Evolutionary conservation across 805 yeast species (phyloP).

Genomic region (Wickerhamiella spandovensis): DNA sequence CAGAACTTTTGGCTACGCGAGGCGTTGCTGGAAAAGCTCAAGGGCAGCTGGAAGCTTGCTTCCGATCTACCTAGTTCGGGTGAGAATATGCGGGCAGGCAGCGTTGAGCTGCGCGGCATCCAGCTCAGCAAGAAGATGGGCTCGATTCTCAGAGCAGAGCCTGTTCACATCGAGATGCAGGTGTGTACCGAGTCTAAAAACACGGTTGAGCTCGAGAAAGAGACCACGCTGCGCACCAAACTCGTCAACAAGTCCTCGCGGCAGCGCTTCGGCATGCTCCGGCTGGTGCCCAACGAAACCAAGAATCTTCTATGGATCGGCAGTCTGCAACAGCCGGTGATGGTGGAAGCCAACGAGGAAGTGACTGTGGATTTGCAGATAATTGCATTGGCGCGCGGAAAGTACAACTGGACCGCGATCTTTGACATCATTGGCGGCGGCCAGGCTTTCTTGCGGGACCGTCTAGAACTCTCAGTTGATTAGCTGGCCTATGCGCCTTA

Average conservation of each 20-base stretch:
- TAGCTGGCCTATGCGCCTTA: too few species aligned
- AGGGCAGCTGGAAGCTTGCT: slow-evolving; percentile 48
- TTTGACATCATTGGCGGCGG: slow-evolving; percentile 32
- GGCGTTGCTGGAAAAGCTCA: slow-evolving; percentile 41
- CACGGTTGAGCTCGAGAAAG: slow-evolving; percentile 32
- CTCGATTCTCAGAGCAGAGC: slow-evolving; percentile 29
- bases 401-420: slow-evolving; percentile 65
- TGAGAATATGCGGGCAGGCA: slow-evolving; percentile 36
- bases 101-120: slow-evolving; percentile 52
- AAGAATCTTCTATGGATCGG: slow-evolving; percentile 62
- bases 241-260: slow-evolving; percentile 36
- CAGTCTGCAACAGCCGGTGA: slow-evolving; percentile 43
- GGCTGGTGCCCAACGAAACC: slow-evolving; percentile 41
- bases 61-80: slow-evolving; percentile 3
- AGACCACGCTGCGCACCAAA: slow-evolving; percentile 37
- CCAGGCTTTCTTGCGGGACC: slow-evolving; percentile 12
- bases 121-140: slow-evolving; percentile 51
- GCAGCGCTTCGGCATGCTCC: slow-evolving; percentile 39
- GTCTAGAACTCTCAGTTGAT: neutral
- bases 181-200: neutral
- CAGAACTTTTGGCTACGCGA: slow-evolving; percentile 75
- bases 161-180: slow-evolving; percentile 7
- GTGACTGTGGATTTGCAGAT: slow-evolving; percentile 38
- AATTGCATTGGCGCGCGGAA: slow-evolving; percentile 61
- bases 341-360: slow-evolving; percentile 33